Evolutionary conservation across 2,329 filamentous ascomycete species (phyloP), one percentile per base, ranked within the genome.

Genomic region (Orbilia quercus): DNA sequence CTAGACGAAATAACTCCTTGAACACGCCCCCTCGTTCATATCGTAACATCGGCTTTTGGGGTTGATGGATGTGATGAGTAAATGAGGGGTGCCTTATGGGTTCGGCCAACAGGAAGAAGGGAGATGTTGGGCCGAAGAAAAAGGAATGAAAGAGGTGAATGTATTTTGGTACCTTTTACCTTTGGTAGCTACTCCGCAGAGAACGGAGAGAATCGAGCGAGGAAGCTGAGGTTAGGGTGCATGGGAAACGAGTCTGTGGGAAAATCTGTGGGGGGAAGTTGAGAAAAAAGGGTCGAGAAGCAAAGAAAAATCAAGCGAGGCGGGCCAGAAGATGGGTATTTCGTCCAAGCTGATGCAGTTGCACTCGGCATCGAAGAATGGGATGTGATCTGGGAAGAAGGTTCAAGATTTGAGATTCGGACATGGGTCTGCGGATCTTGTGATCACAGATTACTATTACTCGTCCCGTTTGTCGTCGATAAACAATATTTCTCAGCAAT

Each of bases 401-500:
- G 3, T 16, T n/a, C 36, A 51, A 62, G 57, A 64, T 67, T 58
- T 47, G 58, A 70, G 50, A 70, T 70, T 63, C 48, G 16, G 57
- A 70, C 65, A 63, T 57, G 65, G 65, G 57, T 47, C 48, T 63
- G 31, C 65, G 57, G 65, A 70, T 70, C 65, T 70, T 57, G 53
- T 48, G 55, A 59, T 48, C 55, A 34, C 4, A 59, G n/a, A 48
- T 36, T 48, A 5, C 20, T 20, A 4, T 4, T 31, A n/a, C n/a
- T n/a, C n/a, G n/a, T 31, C 28, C 28, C 28, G 28, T 31, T 31
- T 5, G 4, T 9, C 28, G 9, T 4, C 28, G 28, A 5, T 31
- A 31, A 9, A 31, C 28, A 31, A 31, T 2, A 12, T 12, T 47
- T 47, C 18, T 47, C 22, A 11, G 7, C 16, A 4, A 4, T 40